Base-by-base conservation (phyloP, 2,329 filamentous ascomycete species). In the Paecilomyces dactylethromorphus region DNA sequence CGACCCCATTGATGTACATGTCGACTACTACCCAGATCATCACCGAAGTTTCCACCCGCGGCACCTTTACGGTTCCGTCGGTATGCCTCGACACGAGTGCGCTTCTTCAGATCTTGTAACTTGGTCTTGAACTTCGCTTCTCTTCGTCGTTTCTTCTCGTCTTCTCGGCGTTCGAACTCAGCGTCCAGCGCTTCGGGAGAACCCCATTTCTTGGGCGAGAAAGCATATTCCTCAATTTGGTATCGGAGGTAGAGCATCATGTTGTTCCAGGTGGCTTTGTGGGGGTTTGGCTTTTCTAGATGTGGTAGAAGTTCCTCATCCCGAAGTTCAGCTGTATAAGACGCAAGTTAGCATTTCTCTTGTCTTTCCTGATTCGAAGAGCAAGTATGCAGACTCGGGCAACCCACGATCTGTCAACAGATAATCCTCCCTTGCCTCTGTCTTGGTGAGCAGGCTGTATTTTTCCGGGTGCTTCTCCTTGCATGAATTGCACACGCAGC, bases 191-290 rank as follows among this genome's bases (percentile, higher is more conserved):
- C 89, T 69, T 94, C 92, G 0, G 90, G 76, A 0, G 88, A 91
- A 0, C 94, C 94, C 94, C 94, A 99, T 77, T 97, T 97, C 64
- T 85, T 86, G 1, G 82, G 75, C 0, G 79, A 85, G 67, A 97
- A 88, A 0, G 93, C 94, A 70, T 97, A 97, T 58, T 92, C 91
- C 71, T 99, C 94, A 1, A 99, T 90, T 71, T 99, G 94, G 61
- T 86, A 95, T 0, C 94, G 88, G 22, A 99, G 81, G 71, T 94
- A 99, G 2, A 99, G 83, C 88, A 96, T 96, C 94, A 99, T 99
- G 79, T 96, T 91, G 74, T 97, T 92, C 91, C 92, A 99, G 59
- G 92, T 92, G 0, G 89, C 87, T 73, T 97, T 97, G 76, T 97
- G 94, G 0, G 94, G 94, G 68, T 99, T 99, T 1, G 94, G 93